Percentiles rank a stretch among this genome's conserved stretches.
Conservation (phyloP, 345 rosid species). For the Lepidium didymum region DNA sequence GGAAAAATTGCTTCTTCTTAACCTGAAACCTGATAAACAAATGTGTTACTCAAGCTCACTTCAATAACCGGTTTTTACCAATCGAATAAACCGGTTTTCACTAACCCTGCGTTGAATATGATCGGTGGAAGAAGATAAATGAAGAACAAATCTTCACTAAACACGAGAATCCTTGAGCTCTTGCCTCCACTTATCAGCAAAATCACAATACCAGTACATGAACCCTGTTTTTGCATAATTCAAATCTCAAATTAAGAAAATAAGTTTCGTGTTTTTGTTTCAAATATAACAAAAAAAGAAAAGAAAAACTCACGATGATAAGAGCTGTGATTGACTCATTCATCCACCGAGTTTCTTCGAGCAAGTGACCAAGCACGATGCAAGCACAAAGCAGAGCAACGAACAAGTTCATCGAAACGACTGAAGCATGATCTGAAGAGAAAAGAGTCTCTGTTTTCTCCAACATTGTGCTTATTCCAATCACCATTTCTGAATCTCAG, state of each 20-base stretch:
- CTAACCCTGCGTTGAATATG: slow-evolving; percentile 94
- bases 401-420: slow-evolving; percentile 81
- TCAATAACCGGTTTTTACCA: background rate
- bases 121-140: slow-evolving; percentile 98
- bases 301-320: slow-evolving; percentile 49
- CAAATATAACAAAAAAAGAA: background rate
- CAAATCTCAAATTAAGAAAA: background rate
- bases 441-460: slow-evolving; percentile 25
- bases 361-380: slow-evolving; percentile 78
- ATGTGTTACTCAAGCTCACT: background rate
- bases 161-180: slow-evolving; percentile 75
- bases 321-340: slow-evolving; percentile 96
- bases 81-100: background rate
- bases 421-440: slow-evolving; percentile 62
- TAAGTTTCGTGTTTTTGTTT: background rate
- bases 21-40: slow-evolving; percentile 69
- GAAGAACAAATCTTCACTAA: slow-evolving; percentile 95
- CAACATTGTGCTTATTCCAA: slow-evolving; percentile 27
- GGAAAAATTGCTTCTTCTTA: slow-evolving; percentile 98
- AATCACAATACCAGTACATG: slow-evolving; percentile 81
- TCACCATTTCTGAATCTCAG: slow-evolving; percentile 31
- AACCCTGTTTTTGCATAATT: slow-evolving; percentile 42
- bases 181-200: slow-evolving; percentile 71
- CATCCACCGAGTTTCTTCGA: slow-evolving; percentile 82
- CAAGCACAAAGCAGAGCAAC: slow-evolving; percentile 85